A percentile compares a stretch with the other conserved stretches of the same genome.
phyloP scores from a whole-genome alignment of 805 yeast species.

The Barnettozyma sucrosica region DNA sequence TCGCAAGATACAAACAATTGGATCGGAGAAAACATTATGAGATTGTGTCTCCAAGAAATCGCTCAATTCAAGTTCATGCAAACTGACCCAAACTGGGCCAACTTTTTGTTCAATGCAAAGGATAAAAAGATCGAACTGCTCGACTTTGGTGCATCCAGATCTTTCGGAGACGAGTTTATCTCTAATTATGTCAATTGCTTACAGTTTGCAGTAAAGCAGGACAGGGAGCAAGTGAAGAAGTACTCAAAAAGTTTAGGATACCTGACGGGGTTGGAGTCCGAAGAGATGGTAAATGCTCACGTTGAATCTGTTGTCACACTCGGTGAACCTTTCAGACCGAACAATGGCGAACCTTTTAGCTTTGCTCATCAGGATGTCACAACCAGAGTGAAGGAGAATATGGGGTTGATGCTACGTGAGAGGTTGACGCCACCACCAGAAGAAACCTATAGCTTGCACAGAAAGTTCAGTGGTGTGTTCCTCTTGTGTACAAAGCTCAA shows the following conservation, averaged over 20 bases:
- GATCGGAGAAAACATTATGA: constrained; percentile 83
- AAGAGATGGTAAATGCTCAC: constrained; percentile 86
- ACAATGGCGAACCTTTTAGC: constrained; percentile 49
- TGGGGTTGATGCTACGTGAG: constrained; percentile 84
- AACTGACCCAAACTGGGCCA: constrained; percentile 99
- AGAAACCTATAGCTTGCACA: constrained; percentile 93
- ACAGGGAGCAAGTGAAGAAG: constrained; percentile 55
- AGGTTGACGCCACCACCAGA: constrained; percentile 97
- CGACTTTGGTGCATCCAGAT: constrained; percentile 95
- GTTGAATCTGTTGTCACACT: constrained; percentile 83
- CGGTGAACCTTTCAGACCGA: constrained; percentile 84
- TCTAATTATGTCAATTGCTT: constrained; percentile 62
- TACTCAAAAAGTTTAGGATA: constrained; percentile 76
- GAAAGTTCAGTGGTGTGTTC: constrained; percentile 93
- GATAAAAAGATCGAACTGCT: constrained; percentile 74
- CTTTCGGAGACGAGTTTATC: constrained; percentile 63
- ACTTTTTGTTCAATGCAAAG: constrained; percentile 74
- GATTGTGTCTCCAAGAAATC: constrained; percentile 79
- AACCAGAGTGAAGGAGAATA: constrained; percentile 83
- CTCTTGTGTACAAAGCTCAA: constrained; percentile 79
- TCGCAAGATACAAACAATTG: constrained; percentile 69
- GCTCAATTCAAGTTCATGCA: constrained; percentile 88
- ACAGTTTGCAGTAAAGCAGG: constrained; percentile 66
- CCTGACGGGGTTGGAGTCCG: constrained; percentile 85
- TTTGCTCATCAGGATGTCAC: constrained; percentile 87